Evolutionary conservation across 2,329 filamentous ascomycete genomes (phyloP), one percentile per base, ranked within the genome.

Genomic region (Fusarium floridanum): DNA sequence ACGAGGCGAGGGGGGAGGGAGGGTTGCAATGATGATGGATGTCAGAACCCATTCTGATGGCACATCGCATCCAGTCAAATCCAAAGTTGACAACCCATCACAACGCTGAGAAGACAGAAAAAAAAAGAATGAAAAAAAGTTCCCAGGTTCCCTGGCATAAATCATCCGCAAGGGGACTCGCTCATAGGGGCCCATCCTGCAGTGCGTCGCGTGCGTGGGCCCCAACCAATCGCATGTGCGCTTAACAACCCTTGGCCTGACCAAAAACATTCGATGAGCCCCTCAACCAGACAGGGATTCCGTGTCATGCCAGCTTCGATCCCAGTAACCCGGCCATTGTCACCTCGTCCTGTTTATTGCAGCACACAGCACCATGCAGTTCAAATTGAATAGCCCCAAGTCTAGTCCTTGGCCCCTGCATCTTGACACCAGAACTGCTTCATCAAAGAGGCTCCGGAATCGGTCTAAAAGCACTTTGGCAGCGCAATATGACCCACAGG

Each of bases 221-320:
- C 12, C 24, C 41, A 53, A n/a, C 73, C 73, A 75, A 75, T 75
- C 57, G 63, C 57, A 45, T 65, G 45, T 61, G 45, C 22, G 37
- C 27, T 55, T 48, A 48, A 17, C 37, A 73, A 50, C 63, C 66
- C 72, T 66, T 71, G 66, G 22, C 45, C 43, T 67, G 62, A 59
- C 62, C 69, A 67, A 56, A 75, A 75, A 73, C 72, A 75, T 75
- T 73, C 66, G 24, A 75, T 73, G 61, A 70, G 60, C 65, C 36
- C 34, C 66, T 72, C 61, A 64, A 61, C 45, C 20, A 20, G 64
- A 45, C 73, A 75, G 56, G 70, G 66, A 64, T 70, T 34, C 41
- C 24, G 41, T 36, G 36, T 56, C 50, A 56, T 64, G 45, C 20
- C 50, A 64, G 48, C 45, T 61, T 61, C 55, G 62, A 59, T 62